These are phyloP conservation scores for Lagenaria siceraria DNA, from an alignment of 306 rosid species.

Conservation along the genomic window DNA sequence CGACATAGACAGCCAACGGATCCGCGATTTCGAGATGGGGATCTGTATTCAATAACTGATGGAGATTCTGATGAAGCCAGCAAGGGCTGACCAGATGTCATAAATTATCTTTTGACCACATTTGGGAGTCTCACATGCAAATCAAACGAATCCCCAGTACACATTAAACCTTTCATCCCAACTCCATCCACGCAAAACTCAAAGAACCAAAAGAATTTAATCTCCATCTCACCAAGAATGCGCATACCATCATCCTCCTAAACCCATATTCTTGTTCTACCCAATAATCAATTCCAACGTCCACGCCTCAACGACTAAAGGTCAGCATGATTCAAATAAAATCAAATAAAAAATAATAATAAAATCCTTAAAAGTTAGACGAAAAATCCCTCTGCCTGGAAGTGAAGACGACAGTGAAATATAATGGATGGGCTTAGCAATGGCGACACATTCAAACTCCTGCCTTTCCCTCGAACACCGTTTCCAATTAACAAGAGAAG, in stretches of 20 bases:
- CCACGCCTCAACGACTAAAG: neutral
- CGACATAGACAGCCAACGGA: conserved; percentile 14
- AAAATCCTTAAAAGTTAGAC: neutral
- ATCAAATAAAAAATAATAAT: neutral
- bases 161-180: conserved; percentile 2
- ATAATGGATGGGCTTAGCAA: conserved; percentile 1
- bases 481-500: neutral
- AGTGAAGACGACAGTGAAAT: neutral
- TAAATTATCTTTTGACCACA: conserved; percentile 29
- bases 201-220: neutral
- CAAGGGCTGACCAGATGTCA: conserved; percentile 52
- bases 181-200: conserved; percentile 6
- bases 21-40: conserved; percentile 18
- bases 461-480: neutral
- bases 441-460: neutral
- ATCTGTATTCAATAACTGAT: conserved; percentile 9
- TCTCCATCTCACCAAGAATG: neutral
- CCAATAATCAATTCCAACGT: neutral
- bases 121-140: conserved; percentile 21
- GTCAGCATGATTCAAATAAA: neutral
- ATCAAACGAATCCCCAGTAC: neutral
- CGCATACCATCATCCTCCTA: conserved; percentile 2
- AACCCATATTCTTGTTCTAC: neutral
- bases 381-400: neutral
- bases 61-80: conserved; percentile 35